A percentile compares a stretch with the other conserved stretches of the same genome.
Evolutionary conservation across 176 grass and related monocot species (phyloP).

Genomic region (Cenchrus fungigraminus): DNA sequence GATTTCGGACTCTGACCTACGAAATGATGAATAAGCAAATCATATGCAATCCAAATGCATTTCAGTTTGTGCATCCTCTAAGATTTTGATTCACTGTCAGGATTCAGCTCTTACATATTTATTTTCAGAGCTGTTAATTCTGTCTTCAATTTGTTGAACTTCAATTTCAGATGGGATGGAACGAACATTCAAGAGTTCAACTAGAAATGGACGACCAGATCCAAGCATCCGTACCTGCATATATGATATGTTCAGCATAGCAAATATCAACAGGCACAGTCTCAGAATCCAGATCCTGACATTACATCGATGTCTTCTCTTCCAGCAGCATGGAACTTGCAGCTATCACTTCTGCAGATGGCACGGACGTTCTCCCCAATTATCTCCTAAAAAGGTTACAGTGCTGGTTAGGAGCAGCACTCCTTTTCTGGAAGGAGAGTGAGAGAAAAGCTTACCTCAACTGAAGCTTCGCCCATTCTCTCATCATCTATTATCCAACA

Average conservation of each 20-base stretch:
- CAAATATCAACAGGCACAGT: constrained; percentile 23
- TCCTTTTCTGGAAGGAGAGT: constrained; percentile 1
- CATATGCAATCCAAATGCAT: constrained; percentile 23
- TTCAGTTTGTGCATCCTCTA: not conserved
- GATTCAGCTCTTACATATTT: constrained; percentile 70
- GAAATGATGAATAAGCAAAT: constrained; percentile 25
- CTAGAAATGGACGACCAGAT: constrained; percentile 92
- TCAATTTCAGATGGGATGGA: constrained; percentile 66
- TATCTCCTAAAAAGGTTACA: constrained; percentile 65
- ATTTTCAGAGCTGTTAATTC: constrained; percentile 75
- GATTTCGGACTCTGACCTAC: constrained; percentile 81
- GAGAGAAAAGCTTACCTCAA: constrained; percentile 62
- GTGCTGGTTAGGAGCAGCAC: constrained; percentile 18
- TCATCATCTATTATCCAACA: constrained; percentile 99
- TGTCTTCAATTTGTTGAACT: constrained; percentile 76
- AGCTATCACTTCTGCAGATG: constrained; percentile 74
- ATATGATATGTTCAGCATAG: constrained; percentile 41
- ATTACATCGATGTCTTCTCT: constrained; percentile 99
- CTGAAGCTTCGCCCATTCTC: constrained; percentile 98
- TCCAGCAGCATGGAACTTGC: constrained; percentile 94
- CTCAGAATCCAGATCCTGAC: constrained; percentile 31
- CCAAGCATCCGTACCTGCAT: constrained; percentile 93
- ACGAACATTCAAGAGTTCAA: constrained; percentile 79
- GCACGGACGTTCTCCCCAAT: constrained; percentile 67
- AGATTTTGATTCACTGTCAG: constrained; percentile 6